Conservation (phyloP, 306 rosid species). For the Clitoria ternatea region DNA sequence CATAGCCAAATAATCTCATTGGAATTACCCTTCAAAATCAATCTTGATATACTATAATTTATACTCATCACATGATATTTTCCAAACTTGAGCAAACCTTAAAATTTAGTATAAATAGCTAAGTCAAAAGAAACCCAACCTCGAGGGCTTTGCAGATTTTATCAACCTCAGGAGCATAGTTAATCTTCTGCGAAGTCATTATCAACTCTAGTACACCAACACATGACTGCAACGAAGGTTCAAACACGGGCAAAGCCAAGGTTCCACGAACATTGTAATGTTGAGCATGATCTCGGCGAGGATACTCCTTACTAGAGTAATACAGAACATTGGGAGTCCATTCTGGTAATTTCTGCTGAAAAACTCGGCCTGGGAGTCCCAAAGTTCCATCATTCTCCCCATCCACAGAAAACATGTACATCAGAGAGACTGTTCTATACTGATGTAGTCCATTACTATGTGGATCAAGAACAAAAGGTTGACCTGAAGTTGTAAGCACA, state of each 20-base stretch:
- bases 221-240: constrained; percentile 70
- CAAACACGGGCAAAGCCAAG: constrained; percentile 91
- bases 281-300: constrained; percentile 80
- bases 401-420: constrained; percentile 63
- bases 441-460: constrained; percentile 74
- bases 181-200: constrained; percentile 78
- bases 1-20: background rate
- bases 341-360: constrained; percentile 72
- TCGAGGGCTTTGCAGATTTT: constrained; percentile 94
- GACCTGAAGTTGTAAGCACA: constrained; percentile 85
- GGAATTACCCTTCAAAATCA: background rate
- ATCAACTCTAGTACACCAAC: constrained; percentile 89
- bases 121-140: constrained; percentile 50
- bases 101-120: background rate
- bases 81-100: constrained; percentile 9
- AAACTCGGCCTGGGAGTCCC: constrained; percentile 94
- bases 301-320: constrained; percentile 77
- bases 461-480: constrained; percentile 78
- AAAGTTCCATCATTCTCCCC: constrained; percentile 55
- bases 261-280: constrained; percentile 82
- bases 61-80: background rate
- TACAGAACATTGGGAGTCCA: constrained; percentile 97
- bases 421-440: constrained; percentile 66
- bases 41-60: background rate
- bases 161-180: constrained; percentile 88